Evolutionary conservation across 1,284 basidiomycete species (phyloP).

Genomic region (Trametes hirsuta): DNA sequence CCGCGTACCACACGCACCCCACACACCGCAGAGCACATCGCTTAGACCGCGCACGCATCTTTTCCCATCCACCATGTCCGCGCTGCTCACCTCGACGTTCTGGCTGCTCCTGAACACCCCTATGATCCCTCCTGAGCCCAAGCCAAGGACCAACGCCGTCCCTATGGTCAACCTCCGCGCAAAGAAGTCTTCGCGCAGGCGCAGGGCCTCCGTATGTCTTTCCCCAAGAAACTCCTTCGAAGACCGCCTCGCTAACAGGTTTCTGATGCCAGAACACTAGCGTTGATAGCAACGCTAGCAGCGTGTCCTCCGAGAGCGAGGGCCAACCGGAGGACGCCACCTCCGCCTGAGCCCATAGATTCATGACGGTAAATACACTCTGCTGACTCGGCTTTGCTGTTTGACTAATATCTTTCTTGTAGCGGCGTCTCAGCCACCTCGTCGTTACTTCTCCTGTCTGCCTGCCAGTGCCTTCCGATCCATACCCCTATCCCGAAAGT

Average conservation of each 20-base stretch:
- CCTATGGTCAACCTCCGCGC: constrained; percentile 16
- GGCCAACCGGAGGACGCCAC: too few relatives aligned
- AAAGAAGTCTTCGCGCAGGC: neutral
- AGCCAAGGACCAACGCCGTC: constrained; percentile 10
- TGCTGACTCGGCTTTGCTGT: too few relatives aligned
- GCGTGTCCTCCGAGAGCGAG: too few relatives aligned
- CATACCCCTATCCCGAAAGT: neutral
- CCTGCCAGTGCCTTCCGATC: too few relatives aligned
- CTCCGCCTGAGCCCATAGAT: too few relatives aligned
- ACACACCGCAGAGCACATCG: neutral
- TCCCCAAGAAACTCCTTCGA: neutral
- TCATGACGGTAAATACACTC: too few relatives aligned
- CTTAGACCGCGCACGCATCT: neutral
- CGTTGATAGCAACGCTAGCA: too few relatives aligned
- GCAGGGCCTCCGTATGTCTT: constrained; percentile 11
- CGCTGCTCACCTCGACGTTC: constrained; percentile 22
- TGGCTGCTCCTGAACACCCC: constrained; percentile 30
- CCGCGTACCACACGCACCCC: neutral
- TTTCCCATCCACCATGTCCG: constrained; percentile 1
- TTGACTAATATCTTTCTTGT: neutral
- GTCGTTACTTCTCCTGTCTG: neutral
- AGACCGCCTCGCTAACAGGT: neutral
- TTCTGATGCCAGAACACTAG: too few relatives aligned
- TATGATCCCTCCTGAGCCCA: constrained; percentile 27
- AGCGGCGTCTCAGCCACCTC: neutral